Percentiles rank a stretch among this genome's conserved stretches.
These are phyloP conservation scores for Sphagnum fallax DNA, from an alignment of 228 moss, liverwort and hornwort species.

Conservation along the genomic window DNA sequence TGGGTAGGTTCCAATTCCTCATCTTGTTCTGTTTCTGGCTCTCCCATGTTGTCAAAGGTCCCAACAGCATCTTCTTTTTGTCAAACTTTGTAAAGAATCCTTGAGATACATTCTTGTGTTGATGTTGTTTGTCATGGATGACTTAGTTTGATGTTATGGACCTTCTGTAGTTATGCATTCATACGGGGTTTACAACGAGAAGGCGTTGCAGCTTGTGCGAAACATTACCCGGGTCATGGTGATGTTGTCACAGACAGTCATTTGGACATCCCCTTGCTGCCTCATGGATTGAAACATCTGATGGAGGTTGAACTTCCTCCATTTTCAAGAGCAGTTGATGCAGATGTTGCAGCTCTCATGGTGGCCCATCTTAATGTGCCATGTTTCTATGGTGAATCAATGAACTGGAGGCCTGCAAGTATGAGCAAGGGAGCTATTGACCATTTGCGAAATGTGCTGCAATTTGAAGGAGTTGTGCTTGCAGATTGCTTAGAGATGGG, in stretches of 20 bases:
- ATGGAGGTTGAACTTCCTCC: constrained; percentile 44
- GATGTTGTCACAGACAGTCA: constrained; percentile 51
- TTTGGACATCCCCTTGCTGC: constrained; percentile 40
- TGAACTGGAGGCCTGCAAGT: constrained; percentile 25
- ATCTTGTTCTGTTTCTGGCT: no score
- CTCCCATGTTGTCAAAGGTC: no score
- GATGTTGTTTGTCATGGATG: no score
- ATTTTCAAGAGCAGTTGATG: constrained; percentile 54
- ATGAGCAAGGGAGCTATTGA: constrained; percentile 41
- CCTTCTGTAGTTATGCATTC: constrained; percentile 27
- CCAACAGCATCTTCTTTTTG: no score
- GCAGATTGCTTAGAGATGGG: constrained; percentile 67
- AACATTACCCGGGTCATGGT: constrained; percentile 74
- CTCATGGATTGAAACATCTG: constrained; percentile 30
- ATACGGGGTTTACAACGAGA: constrained; percentile 62
- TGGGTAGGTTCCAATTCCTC: constrained; percentile 20
- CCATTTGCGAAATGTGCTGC: constrained; percentile 39
- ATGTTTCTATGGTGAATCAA: constrained; percentile 13
- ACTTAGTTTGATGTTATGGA: no score
- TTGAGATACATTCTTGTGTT: no score
- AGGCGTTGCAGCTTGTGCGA: constrained; percentile 72
- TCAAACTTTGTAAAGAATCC: no score
- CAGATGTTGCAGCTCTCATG: constrained; percentile 72
- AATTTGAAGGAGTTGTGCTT: constrained; percentile 63
- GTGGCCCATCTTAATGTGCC: constrained; percentile 56